These are phyloP conservation scores for Luffa aegyptiaca DNA, from an alignment of 306 rosid species.

Conservation along the genomic window DNA sequence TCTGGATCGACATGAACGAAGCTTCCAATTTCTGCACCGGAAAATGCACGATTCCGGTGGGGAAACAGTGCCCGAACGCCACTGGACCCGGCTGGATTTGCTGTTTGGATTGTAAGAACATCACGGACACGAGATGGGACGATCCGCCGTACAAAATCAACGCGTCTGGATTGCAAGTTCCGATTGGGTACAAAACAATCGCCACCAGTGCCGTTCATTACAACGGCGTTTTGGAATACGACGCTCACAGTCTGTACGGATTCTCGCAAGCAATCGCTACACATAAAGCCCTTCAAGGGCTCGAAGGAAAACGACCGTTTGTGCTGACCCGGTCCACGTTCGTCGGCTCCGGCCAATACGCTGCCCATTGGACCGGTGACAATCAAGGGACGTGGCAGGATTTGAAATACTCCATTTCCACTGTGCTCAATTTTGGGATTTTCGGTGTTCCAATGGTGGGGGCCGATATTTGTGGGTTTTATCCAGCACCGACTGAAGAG, in stretches of 20 bases:
- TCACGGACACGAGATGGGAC: constrained; percentile 80
- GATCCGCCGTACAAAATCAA: constrained; percentile 91
- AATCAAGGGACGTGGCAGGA: constrained; percentile 80
- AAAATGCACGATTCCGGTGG: constrained; percentile 61
- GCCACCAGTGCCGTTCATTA: constrained; percentile 89
- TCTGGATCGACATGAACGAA: constrained; percentile 98
- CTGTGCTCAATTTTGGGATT: constrained; percentile 81
- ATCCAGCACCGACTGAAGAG: constrained; percentile 84
- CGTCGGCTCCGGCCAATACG: constrained; percentile 77
- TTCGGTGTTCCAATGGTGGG: constrained; percentile 99
- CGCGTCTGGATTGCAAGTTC: constrained; percentile 69
- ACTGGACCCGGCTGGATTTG: constrained; percentile 79
- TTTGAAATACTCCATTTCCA: constrained; percentile 74
- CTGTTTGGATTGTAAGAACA: constrained; percentile 87
- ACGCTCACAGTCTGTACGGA: constrained; percentile 91
- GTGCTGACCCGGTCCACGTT: constrained; percentile 73
- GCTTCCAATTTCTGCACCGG: constrained; percentile 82
- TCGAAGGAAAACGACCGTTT: constrained; percentile 79
- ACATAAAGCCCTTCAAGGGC: constrained; percentile 63
- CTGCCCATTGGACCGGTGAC: constrained; percentile 98
- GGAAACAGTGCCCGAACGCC: constrained; percentile 52
- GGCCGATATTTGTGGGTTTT: constrained; percentile 86
- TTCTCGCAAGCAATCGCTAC: constrained; percentile 79
- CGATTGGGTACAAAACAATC: constrained; percentile 79
- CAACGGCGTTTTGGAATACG: constrained; percentile 77